These are phyloP conservation scores for Dendrobium nobile DNA, from an alignment of 106 monocot species.

Conservation along the genomic window DNA sequence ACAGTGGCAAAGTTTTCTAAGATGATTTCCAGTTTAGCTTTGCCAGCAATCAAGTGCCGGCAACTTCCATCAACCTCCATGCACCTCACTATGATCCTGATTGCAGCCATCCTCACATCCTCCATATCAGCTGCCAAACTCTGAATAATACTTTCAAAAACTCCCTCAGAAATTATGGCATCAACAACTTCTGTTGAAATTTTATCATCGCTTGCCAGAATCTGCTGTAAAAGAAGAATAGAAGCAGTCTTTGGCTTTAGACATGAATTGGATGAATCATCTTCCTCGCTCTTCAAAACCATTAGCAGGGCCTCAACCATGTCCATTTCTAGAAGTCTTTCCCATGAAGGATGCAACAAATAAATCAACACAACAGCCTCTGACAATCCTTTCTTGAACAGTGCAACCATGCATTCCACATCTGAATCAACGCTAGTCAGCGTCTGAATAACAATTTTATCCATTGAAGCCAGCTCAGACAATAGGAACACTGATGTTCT, in stretches of 20 bases:
- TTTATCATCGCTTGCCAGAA: slow-evolving; percentile 21
- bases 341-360: slow-evolving; percentile 27
- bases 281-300: slow-evolving; percentile 21
- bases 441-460: slow-evolving; percentile 34
- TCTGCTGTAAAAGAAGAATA: slow-evolving; percentile 31
- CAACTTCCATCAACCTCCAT: slow-evolving; percentile 49
- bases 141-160: slow-evolving; percentile 20
- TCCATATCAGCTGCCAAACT: slow-evolving; percentile 33
- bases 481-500: slow-evolving; percentile 29
- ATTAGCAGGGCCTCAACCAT: slow-evolving; percentile 33
- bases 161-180: slow-evolving; percentile 26
- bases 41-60: slow-evolving; percentile 36
- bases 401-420: slow-evolving; percentile 43
- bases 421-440: slow-evolving; percentile 52
- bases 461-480: slow-evolving; percentile 32
- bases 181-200: slow-evolving; percentile 8
- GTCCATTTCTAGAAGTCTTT: slow-evolving; percentile 39
- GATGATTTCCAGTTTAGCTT: slow-evolving; percentile 22
- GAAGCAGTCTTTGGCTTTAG: slow-evolving; percentile 40
- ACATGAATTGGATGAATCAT: slow-evolving; percentile 17
- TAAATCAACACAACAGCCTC: slow-evolving; percentile 40
- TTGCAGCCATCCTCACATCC: slow-evolving; percentile 44
- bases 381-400: slow-evolving; percentile 55
- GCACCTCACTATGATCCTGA: slow-evolving; percentile 37
- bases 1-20: slow-evolving; percentile 28